Conservation (phyloP, 1,284 basidiomycete genomes). For the Earliella scabrosa region DNA sequence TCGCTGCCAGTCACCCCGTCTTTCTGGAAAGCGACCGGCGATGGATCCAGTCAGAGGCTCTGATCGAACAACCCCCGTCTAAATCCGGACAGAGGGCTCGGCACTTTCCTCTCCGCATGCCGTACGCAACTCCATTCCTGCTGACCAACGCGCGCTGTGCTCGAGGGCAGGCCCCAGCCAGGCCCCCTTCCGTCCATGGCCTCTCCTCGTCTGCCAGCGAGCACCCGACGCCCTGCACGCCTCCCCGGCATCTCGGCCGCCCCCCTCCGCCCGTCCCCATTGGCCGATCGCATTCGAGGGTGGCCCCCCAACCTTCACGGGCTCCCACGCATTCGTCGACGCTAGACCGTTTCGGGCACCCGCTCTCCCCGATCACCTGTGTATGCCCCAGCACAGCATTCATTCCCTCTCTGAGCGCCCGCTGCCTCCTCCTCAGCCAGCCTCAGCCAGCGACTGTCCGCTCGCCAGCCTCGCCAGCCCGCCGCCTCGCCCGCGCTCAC, state of each 20-base stretch:
- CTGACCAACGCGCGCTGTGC: slow-evolving; percentile 9
- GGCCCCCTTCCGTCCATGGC: slow-evolving; percentile 7
- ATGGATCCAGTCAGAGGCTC: slow-evolving; percentile 29
- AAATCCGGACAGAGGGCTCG: slow-evolving; percentile 21
- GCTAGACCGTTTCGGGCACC: slow-evolving; percentile 19
- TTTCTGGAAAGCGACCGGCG: slow-evolving; percentile 19
- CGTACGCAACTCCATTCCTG: slow-evolving; percentile 28
- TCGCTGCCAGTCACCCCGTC: slow-evolving; percentile 24
- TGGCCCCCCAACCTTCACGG: slow-evolving; percentile 28
- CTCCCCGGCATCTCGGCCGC: slow-evolving; percentile 23
- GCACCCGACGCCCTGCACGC: slow-evolving; percentile 9
- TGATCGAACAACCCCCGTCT: slow-evolving; percentile 30
- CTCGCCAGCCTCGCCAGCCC: too few relatives aligned
- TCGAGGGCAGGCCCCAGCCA: too few relatives aligned
- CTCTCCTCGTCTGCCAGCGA: slow-evolving; percentile 13
- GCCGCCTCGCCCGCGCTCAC: too few relatives aligned
- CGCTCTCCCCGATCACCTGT: slow-evolving; percentile 28
- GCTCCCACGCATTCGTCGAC: slow-evolving; percentile 18
- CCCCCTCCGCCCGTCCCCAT: slow-evolving; percentile 14
- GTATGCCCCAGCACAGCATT: slow-evolving; percentile 21
- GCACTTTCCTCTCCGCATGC: slow-evolving; percentile 28
- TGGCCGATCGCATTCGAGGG: slow-evolving; percentile 31
- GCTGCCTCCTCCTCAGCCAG: slow-evolving; percentile 10
- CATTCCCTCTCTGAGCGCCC: neutral
- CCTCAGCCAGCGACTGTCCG: too few relatives aligned